A percentile compares a stretch with the other conserved stretches of the same genome.
phyloP scores from a whole-genome alignment of 148 eudicot species.

The Mesembryanthemum crystallinum region DNA sequence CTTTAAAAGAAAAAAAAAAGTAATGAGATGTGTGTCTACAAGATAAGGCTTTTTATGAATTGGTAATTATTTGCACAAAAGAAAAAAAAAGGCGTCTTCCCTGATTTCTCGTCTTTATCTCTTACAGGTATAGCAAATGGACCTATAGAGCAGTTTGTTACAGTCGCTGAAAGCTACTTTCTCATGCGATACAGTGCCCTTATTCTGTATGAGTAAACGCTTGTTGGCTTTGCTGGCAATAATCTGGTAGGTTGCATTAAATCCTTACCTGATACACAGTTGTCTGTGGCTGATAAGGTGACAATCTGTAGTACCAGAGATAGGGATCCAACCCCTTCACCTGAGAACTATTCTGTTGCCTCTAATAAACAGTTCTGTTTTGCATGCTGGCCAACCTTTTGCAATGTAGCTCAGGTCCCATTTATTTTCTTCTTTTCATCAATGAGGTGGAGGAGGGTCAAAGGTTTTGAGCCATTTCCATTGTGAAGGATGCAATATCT shows the following conservation, averaged over 20 bases:
- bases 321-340: neutral
- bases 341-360: neutral
- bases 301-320: neutral
- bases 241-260: constrained; percentile 6
- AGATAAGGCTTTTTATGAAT: neutral
- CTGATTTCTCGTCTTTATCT: constrained; percentile 4
- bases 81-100: neutral
- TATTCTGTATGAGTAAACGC: neutral
- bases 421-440: too few relatives aligned
- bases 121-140: constrained; percentile 22
- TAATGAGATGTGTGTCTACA: neutral
- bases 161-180: neutral
- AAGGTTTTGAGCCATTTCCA: neutral
- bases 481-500: neutral
- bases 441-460: neutral
- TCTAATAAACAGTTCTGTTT: neutral
- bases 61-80: neutral
- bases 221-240: neutral
- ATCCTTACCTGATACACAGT: neutral
- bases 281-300: neutral
- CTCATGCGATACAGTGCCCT: neutral
- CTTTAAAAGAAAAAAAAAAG: too few relatives aligned
- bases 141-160: constrained; percentile 5
- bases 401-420: too few relatives aligned
- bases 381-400: neutral